Evolutionary conservation across 306 rosid genomes (phyloP).

Genomic region (Arachis stenosperma): DNA sequence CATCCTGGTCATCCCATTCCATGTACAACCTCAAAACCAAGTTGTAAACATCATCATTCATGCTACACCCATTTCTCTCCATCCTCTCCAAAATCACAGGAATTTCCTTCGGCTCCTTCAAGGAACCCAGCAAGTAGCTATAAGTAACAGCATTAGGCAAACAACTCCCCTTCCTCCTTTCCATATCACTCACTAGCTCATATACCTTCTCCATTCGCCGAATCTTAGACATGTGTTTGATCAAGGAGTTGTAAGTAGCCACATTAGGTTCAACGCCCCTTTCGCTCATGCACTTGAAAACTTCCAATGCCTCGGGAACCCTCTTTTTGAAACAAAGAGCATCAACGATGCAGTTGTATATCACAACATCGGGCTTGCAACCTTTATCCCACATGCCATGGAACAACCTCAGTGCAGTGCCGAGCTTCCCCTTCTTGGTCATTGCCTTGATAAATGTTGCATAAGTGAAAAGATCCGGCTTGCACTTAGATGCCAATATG

Average conservation of each 20-base stretch:
- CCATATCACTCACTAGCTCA: constrained; percentile 73
- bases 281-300: constrained; percentile 59
- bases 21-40: constrained; percentile 71
- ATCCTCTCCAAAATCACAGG: constrained; percentile 53
- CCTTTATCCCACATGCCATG: constrained; percentile 67
- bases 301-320: constrained; percentile 69
- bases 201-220: constrained; percentile 62
- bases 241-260: constrained; percentile 68
- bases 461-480: constrained; percentile 66
- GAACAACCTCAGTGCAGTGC: constrained; percentile 65
- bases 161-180: constrained; percentile 51
- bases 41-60: constrained; percentile 64
- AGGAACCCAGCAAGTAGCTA: constrained; percentile 60
- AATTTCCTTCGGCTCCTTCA: constrained; percentile 64
- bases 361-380: constrained; percentile 61
- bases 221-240: constrained; percentile 71
- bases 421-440: constrained; percentile 77
- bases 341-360: constrained; percentile 71
- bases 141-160: constrained; percentile 65
- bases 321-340: constrained; percentile 94
- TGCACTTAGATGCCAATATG: constrained; percentile 58
- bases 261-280: constrained; percentile 58
- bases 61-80: constrained; percentile 60
- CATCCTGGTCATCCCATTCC: constrained; percentile 64
- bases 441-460: constrained; percentile 70